A percentile compares a stretch with the other conserved stretches of the same genome.
Evolutionary conservation across 164 flowering plant genomes (phyloP).

Genomic region (Annona cherimola): DNA sequence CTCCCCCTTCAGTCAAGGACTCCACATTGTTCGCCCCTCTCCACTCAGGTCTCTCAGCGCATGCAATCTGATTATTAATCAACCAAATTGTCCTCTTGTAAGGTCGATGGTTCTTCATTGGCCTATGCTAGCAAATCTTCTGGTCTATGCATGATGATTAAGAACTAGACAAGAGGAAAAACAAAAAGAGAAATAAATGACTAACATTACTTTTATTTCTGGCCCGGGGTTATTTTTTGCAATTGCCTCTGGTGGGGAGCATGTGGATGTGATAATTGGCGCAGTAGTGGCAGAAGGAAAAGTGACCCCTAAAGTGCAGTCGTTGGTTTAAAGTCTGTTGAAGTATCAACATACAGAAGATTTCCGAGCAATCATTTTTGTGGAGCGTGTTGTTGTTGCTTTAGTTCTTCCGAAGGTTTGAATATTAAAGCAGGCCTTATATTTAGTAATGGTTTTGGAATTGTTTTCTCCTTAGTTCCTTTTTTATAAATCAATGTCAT

Average conservation of each 20-base stretch:
- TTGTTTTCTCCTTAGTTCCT: background rate
- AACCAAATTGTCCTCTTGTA: background rate
- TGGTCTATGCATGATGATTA: background rate
- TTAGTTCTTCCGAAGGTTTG: constrained; percentile 97
- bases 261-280: constrained; percentile 89
- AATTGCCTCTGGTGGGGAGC: constrained; percentile 99
- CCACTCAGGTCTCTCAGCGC: too few species aligned
- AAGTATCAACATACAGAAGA: constrained; percentile 88
- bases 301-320: constrained; percentile 97
- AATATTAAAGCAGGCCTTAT: constrained; percentile 3
- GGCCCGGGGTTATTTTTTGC: background rate
- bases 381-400: constrained; percentile 96
- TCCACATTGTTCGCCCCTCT: too few species aligned
- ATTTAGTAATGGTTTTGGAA: background rate
- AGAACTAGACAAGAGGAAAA: background rate
- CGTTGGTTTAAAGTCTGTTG: constrained; percentile 79
- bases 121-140: too few species aligned
- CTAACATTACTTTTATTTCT: constrained; percentile 1
- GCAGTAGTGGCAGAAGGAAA: constrained; percentile 99
- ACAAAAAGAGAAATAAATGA: background rate
- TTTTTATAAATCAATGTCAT: constrained; percentile 3
- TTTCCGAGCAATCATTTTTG: constrained; percentile 97
- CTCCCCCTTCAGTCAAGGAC: too few species aligned
- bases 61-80: background rate
- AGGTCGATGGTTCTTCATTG: too few species aligned